Base-by-base conservation (phyloP, 805 yeast genomes). In the Hanseniaspora guilliermondii region DNA sequence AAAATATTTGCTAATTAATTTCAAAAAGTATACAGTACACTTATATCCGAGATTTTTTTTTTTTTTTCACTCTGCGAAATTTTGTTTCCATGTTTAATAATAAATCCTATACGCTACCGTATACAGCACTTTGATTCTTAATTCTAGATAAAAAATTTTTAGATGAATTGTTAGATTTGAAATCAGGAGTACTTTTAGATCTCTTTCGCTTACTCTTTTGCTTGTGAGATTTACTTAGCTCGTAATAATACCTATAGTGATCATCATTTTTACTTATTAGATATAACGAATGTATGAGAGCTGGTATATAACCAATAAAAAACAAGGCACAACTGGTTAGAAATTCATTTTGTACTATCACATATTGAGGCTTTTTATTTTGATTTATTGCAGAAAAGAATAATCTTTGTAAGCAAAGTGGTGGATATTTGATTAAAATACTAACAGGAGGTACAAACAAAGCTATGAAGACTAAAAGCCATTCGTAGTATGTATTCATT, bases 361-460 rank as follows among this genome's bases (percentile, higher is more conserved):
- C 62, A 62, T 41, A 30, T 14, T 19, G 24, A 11, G 25, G n/a
- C 8, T 49, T 14, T 35, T 22, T 33, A 19, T 9, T 30, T 14
- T 24, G 11, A n/a, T 39, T 44, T 24, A 16, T n/a, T 19, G 9
- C 32, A 27, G 32, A 14, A 73, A 42, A 42, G n/a, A 42, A 27
- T 3, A 50, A 30, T 37, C 21, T 33, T 25, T 50, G 47, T 4
- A 50, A 6, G n/a, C 19, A 21, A 2, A 25, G 6, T 11, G 54
- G 54, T 2, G 54, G 54, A 22, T 50, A 50, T 66, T 84, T 84
- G 58, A 82, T 64, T 48, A 79, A 74, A 24, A 84, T 89, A 8
- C 88, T 84, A 38, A 83, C 69, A 7, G 87, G 87, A 11, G 91
- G 91, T 9, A 83, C 61, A 63, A 84, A 78, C 55, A 83, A 73